These are phyloP conservation scores for Phenoliferia sp. DNA, from an alignment of 1,284 basidiomycete genomes.

Conservation along the genomic window DNA sequence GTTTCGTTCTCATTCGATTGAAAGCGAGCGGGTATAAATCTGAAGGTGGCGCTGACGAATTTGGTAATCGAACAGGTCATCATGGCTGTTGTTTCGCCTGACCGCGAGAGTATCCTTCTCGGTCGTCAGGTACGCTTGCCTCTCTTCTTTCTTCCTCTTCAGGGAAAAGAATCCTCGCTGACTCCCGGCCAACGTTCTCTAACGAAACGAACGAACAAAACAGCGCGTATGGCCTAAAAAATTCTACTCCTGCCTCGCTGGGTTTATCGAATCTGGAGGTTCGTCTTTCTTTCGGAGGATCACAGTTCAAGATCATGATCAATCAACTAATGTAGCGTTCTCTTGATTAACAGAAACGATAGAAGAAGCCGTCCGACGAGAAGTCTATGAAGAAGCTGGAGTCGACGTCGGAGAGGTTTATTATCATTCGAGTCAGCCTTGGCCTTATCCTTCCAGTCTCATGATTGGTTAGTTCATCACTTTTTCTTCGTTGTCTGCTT, in stretches of 20 bases:
- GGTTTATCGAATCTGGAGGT: slow-evolving; percentile 77
- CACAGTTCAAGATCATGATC: not conserved
- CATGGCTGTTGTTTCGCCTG: slow-evolving; percentile 74
- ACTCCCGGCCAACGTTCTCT: slow-evolving; percentile 1
- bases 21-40: too few species aligned
- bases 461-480: slow-evolving; percentile 31
- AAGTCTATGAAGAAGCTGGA: slow-evolving; percentile 93
- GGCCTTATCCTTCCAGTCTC: slow-evolving; percentile 34
- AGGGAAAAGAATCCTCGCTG: slow-evolving; percentile 17
- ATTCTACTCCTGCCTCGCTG: slow-evolving; percentile 83
- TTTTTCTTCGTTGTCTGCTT: too few species aligned
- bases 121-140: slow-evolving; percentile 60
- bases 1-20: too few species aligned
- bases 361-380: slow-evolving; percentile 87
- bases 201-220: not conserved
- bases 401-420: slow-evolving; percentile 72
- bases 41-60: too few species aligned
- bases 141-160: slow-evolving; percentile 34
- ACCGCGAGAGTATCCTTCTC: slow-evolving; percentile 71
- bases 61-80: too few species aligned
- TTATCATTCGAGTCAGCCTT: slow-evolving; percentile 62
- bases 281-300: not conserved
- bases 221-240: slow-evolving; percentile 30
- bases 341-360: slow-evolving; percentile 63
- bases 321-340: too few species aligned